Conservation (phyloP, 2,329 filamentous ascomycete species). For the Plectosphaerella cucumerina region DNA sequence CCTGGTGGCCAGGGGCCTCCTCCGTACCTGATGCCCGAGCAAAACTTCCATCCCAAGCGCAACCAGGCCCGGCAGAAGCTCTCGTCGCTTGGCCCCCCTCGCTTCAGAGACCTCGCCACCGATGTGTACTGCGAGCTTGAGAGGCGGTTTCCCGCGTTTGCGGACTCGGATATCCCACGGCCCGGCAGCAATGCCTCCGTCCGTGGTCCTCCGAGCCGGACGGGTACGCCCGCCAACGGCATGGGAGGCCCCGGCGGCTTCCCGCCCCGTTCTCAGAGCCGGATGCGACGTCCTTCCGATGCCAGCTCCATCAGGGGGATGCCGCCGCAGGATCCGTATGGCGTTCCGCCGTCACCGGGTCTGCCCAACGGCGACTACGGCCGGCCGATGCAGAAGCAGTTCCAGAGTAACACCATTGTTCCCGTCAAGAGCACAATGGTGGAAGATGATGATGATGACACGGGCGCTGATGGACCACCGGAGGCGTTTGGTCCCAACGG, state of each 20-base stretch:
- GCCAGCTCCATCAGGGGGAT: constrained; percentile 55
- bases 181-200: constrained; percentile 65
- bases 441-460: constrained; percentile 81
- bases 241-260: constrained; percentile 33
- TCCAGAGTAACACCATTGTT: constrained; percentile 93
- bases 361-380: constrained; percentile 61
- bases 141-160: constrained; percentile 79
- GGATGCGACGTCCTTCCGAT: constrained; percentile 55
- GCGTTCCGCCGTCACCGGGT: constrained; percentile 56
- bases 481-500: constrained; percentile 50
- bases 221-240: constrained; percentile 60
- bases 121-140: constrained; percentile 97
- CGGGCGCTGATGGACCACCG: constrained; percentile 57
- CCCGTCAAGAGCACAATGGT: constrained; percentile 98
- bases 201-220: constrained; percentile 55
- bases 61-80: constrained; percentile 97
- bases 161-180: constrained; percentile 63
- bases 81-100: constrained; percentile 77
- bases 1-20: constrained; percentile 54
- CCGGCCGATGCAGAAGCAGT: constrained; percentile 79
- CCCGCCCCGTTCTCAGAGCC: constrained; percentile 47
- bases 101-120: constrained; percentile 88
- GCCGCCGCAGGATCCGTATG: constrained; percentile 38
- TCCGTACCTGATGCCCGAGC: constrained; percentile 75
- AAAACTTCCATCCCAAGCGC: constrained; percentile 90